Base-by-base conservation (phyloP, 2,329 filamentous ascomycete species). In the Aspergillus pseudoviridinutans region DNA sequence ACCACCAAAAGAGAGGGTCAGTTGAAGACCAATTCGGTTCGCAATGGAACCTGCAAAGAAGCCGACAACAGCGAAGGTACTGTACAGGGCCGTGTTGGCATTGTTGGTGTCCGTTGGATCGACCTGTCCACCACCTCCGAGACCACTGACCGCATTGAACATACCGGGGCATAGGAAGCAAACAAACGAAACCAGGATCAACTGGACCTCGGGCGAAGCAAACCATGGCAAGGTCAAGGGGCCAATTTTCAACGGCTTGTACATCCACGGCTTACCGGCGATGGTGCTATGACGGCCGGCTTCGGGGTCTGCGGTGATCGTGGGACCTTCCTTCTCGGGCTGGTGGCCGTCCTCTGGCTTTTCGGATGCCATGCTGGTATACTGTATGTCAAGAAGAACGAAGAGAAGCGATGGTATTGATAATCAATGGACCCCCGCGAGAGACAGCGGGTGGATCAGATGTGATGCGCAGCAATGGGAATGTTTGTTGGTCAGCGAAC, bases 81-180 rank as follows among this genome's bases (percentile, higher is more conserved):
- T 85, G 77, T 91, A 90, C 52, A 92, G 76, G 24, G 88, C 88
- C 4, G 85, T 86, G 71, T 85, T 88, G 66, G 88, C 85, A 65
- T 87, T 82, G 71, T 88, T 87, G 65, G 84, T 80, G 56, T 83
- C 86, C 25, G 78, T 80, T 8, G 76, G 61, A 67, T 86, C 77
- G 60, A 85, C 70, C 65, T 83, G 82, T 50, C 86, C 87, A 70
- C 79, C 86, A 58, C 85, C 87, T 57, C 87, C 87, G 38, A 89
- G 77, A 59, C 87, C 87, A 59, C 77, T 78, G 57, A 89, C 76
- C 22, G 87, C 85, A 67, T 89, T 89, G 78, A 84, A 89, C 85
- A 89, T 88, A 65, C 87, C 87, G 0, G 87, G 87, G 69, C 87
- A 90, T 60, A 89, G 71, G 78, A 90, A 89, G 70, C 86, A 89